phyloP scores from a whole-genome alignment of 2,329 filamentous ascomycete species.

The Colletotrichum sp. region DNA sequence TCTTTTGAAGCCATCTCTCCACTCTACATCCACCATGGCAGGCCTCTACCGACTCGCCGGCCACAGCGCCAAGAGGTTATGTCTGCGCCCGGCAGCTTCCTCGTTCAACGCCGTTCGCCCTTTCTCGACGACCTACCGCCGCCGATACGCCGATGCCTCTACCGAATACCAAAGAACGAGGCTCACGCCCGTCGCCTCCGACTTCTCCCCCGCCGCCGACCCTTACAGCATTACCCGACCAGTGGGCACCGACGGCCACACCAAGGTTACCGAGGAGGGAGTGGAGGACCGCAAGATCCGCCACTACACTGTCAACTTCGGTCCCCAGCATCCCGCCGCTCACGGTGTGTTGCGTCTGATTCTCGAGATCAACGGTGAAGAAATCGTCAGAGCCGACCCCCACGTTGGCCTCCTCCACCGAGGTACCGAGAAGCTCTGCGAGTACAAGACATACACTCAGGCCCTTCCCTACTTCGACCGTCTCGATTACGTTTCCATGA shows the following conservation, averaged over 20 bases:
- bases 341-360: conserved; percentile 98
- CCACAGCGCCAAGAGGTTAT: conserved; percentile 72
- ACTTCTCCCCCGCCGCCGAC: conserved; percentile 60
- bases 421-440: conserved; percentile 98
- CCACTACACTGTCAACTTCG: conserved; percentile 99
- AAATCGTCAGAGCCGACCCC: conserved; percentile 94
- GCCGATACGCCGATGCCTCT: conserved; percentile 65
- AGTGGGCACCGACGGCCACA: conserved; percentile 41
- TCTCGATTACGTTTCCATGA: conserved; percentile 99
- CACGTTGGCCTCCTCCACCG: conserved; percentile 96
- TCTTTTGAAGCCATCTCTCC: conserved; percentile 32
- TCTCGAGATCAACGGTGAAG: conserved; percentile 96
- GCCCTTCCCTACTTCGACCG: conserved; percentile 98
- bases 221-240: conserved; percentile 51
- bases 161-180: conserved; percentile 59
- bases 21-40: conserved; percentile 62
- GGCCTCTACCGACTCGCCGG: conserved; percentile 75
- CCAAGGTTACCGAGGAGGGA: conserved; percentile 53
- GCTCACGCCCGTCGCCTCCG: conserved; percentile 68
- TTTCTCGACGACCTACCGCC: conserved; percentile 69
- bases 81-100: conserved; percentile 49
- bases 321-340: conserved; percentile 96
- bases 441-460: conserved; percentile 99
- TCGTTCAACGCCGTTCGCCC: conserved; percentile 51
- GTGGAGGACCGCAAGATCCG: conserved; percentile 81